Conservation (phyloP, 345 rosid species). For the Bretschneidera sinensis region DNA sequence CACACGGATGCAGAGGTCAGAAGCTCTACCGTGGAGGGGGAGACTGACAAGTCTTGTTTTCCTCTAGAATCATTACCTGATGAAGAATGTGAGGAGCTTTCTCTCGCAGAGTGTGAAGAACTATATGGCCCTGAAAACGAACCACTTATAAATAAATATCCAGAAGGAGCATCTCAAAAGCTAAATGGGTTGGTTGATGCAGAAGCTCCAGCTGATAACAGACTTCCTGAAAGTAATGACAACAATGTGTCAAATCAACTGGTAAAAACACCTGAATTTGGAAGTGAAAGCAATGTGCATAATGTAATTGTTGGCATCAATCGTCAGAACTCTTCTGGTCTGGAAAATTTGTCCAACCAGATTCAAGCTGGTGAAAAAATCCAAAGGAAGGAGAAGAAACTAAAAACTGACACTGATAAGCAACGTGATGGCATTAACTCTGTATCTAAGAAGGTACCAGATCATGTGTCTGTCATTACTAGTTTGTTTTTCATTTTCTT, state of each 20-base stretch:
- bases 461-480: not conserved
- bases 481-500: not conserved
- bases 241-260: slow-evolving; percentile 16
- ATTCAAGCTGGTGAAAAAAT: slow-evolving; percentile 31
- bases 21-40: slow-evolving; percentile 29
- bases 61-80: slow-evolving; percentile 32
- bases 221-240: slow-evolving; percentile 17
- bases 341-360: slow-evolving; percentile 26
- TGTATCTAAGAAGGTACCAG: slow-evolving; percentile 61
- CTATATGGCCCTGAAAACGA: slow-evolving; percentile 84
- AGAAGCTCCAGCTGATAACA: slow-evolving; percentile 29
- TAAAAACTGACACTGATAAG: slow-evolving; percentile 27
- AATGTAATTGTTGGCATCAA: slow-evolving; percentile 16
- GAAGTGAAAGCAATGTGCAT: slow-evolving; percentile 21
- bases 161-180: slow-evolving; percentile 28
- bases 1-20: slow-evolving; percentile 14
- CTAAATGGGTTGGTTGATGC: slow-evolving; percentile 16
- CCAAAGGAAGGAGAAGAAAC: slow-evolving; percentile 33
- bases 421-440: slow-evolving; percentile 32
- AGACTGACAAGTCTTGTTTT: slow-evolving; percentile 22
- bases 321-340: slow-evolving; percentile 26
- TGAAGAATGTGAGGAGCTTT: slow-evolving; percentile 51
- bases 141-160: slow-evolving; percentile 46
- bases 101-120: slow-evolving; percentile 80
- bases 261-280: slow-evolving; percentile 30